Percentiles rank a stretch among this genome's conserved stretches.
These are phyloP conservation scores for Tylopilus felleus DNA, from an alignment of 768 basidiomycete genomes.

Conservation along the genomic window DNA sequence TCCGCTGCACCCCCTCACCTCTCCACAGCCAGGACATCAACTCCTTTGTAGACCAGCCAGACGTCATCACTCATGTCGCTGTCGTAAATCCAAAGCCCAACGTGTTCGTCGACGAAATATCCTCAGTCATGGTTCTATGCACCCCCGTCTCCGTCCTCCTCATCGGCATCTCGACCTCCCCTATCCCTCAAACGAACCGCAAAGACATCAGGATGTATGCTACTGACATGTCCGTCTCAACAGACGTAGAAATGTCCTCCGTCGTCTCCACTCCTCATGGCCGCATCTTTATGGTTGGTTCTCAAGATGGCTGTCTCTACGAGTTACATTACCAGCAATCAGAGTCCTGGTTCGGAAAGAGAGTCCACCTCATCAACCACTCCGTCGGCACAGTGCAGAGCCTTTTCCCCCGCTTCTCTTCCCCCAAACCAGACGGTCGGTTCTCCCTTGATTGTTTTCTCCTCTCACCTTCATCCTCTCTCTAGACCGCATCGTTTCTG, in stretches of 20 bases:
- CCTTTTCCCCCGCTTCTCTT: conserved; percentile 71
- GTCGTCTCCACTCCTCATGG: conserved; percentile 78
- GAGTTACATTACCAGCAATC: conserved; percentile 89
- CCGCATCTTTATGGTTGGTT: conserved; percentile 87
- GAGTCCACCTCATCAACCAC: conserved; percentile 82
- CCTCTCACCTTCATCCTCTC: conserved; percentile 4
- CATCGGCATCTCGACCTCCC: conserved; percentile 67
- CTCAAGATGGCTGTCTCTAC: conserved; percentile 84
- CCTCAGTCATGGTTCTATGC: conserved; percentile 83
- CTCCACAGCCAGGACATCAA: conserved; percentile 74
- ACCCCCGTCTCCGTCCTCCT: conserved; percentile 81
- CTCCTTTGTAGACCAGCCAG: conserved; percentile 88
- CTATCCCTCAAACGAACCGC: conserved; percentile 42
- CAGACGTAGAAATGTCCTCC: conserved; percentile 83
- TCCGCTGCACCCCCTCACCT: conserved; percentile 1
- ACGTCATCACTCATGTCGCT: conserved; percentile 85
- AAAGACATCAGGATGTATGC: conserved; percentile 87
- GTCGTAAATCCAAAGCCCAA: conserved; percentile 81
- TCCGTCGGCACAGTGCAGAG: conserved; percentile 77
- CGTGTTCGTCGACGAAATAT: conserved; percentile 92
- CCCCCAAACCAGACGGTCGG: conserved; percentile 64
- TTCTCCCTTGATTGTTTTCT: conserved; percentile 2
- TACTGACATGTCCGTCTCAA: conserved; percentile 76
- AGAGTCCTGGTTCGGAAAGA: conserved; percentile 90
- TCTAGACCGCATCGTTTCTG: conserved; percentile 66